Base-by-base conservation (phyloP, 2,329 filamentous ascomycete species). In the Coniochaeta prunicola region DNA sequence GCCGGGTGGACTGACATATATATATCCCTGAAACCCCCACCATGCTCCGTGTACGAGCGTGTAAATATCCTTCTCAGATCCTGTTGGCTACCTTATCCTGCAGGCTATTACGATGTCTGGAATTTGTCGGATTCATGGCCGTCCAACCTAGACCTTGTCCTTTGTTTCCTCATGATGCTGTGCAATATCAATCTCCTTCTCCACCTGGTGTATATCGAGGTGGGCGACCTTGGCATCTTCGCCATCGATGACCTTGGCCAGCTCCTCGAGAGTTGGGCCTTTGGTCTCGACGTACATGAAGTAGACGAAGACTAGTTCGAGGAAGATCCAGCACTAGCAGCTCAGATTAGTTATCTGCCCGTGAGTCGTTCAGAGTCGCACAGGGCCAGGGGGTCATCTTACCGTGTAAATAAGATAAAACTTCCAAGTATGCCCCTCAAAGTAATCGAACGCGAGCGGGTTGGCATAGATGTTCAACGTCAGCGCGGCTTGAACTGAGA, bases 281-380 rank as follows among this genome's bases (percentile, higher is more conserved):
- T 83, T 85, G 19, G 87, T 90, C 74, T 91, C 87, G 58, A 87
- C 80, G 69, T 86, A 87, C 70, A 87, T 80, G 75, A 85, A 84
- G 71, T 80, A 86, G 36, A 88, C 83, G 64, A 87, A 86, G 53
- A 82, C 61, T 50, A 87, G 73, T 70, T 87, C 82, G 66, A 79
- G 69, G 53, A 80, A 74, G 67, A 87, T 81, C 84, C 84, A 87
- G 58, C 36, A 38, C 36, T 38, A 38, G 17, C 17, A n/a, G 15
- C 15, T n/a, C 36, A 5, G 9, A 17, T 38, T n/a, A 38, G 36
- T 38, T 4, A n/a, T n/a, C 15, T 38, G 36, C 36, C 36, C 36
- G 36, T 38, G 83, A 69, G 24, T 82, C 87, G 73, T 86, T 85
- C 53, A 86, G 76, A 81, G 71, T 86, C 79, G 81, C 84, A 87